These are phyloP conservation scores for Endothia cerciana DNA, from an alignment of 2,329 filamentous ascomycete species.

Conservation along the genomic window DNA sequence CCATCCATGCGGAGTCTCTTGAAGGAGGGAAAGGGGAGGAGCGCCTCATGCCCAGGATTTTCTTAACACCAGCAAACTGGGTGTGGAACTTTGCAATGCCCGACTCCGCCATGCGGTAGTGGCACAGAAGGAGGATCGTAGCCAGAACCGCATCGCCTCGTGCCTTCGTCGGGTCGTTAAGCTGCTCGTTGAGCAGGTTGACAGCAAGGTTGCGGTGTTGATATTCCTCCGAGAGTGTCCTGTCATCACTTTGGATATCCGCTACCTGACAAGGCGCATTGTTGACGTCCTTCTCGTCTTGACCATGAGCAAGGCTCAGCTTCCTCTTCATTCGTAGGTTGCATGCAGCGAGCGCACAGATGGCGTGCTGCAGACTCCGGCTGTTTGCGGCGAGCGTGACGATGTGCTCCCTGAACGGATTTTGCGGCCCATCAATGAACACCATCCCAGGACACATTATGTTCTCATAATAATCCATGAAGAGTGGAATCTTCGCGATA, in stretches of 20 bases:
- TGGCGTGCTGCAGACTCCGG: slow-evolving; percentile 86
- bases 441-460: slow-evolving; percentile 92
- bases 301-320: slow-evolving; percentile 57
- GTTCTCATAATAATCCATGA: slow-evolving; percentile 92
- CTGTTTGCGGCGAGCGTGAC: slow-evolving; percentile 77
- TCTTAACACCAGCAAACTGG: slow-evolving; percentile 90
- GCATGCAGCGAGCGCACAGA: slow-evolving; percentile 86
- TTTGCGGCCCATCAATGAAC: slow-evolving; percentile 82
- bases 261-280: slow-evolving; percentile 44
- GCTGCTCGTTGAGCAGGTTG: slow-evolving; percentile 78
- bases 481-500: slow-evolving; percentile 79
- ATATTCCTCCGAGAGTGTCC: slow-evolving; percentile 75
- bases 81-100: slow-evolving; percentile 92
- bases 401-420: slow-evolving; percentile 85
- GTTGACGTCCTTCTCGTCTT: slow-evolving; percentile 53
- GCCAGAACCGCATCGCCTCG: slow-evolving; percentile 86
- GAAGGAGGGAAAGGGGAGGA: slow-evolving; percentile 53
- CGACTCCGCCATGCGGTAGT: slow-evolving; percentile 92
- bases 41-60: slow-evolving; percentile 79
- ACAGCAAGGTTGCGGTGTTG: slow-evolving; percentile 83
- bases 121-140: slow-evolving; percentile 83
- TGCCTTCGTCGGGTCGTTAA: slow-evolving; percentile 75
- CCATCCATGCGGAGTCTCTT: slow-evolving; percentile 84
- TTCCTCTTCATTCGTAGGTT: slow-evolving; percentile 85
- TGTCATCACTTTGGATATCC: slow-evolving; percentile 60